Evolutionary conservation across 306 rosid species (phyloP).

Genomic region (Clitoria ternatea): DNA sequence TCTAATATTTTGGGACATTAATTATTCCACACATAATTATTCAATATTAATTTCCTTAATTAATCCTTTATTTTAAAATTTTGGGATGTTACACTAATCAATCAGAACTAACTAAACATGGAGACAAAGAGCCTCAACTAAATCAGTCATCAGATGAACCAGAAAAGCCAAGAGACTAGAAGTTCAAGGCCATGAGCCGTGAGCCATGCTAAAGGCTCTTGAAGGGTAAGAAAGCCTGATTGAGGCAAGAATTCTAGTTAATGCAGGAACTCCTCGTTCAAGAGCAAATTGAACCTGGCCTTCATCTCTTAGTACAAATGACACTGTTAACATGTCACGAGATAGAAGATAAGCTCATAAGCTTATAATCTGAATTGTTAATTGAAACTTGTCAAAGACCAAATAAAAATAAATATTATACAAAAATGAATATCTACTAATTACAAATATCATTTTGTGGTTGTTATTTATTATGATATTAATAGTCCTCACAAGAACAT

Average conservation of each 20-base stretch:
- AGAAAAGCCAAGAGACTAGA: too few relatives aligned
- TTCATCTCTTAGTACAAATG: slow-evolving; percentile 96
- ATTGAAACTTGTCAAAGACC: background rate
- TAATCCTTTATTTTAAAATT: too few relatives aligned
- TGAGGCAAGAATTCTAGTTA: slow-evolving; percentile 88
- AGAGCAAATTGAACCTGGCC: slow-evolving; percentile 97
- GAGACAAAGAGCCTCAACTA: too few relatives aligned
- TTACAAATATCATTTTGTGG: background rate
- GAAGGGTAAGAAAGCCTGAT: slow-evolving; percentile 93
- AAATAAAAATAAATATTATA: background rate
- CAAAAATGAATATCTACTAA: background rate
- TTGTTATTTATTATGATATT: background rate
- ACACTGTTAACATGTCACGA: slow-evolving; percentile 65
- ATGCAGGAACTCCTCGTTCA: slow-evolving; percentile 92
- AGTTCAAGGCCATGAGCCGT: slow-evolving; percentile 98
- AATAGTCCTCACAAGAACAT: background rate
- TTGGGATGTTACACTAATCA: too few relatives aligned
- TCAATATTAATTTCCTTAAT: too few relatives aligned
- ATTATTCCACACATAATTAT: too few relatives aligned
- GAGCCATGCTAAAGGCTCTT: slow-evolving; percentile 93
- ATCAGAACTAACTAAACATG: too few relatives aligned
- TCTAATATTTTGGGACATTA: too few relatives aligned
- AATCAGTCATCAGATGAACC: too few relatives aligned
- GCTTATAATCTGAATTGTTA: slow-evolving; percentile 73
- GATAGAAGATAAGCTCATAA: slow-evolving; percentile 91